Evolutionary conservation across 2,329 filamentous ascomycete genomes (phyloP), one percentile per base, ranked within the genome.

Genomic region (Eutypa lata): DNA sequence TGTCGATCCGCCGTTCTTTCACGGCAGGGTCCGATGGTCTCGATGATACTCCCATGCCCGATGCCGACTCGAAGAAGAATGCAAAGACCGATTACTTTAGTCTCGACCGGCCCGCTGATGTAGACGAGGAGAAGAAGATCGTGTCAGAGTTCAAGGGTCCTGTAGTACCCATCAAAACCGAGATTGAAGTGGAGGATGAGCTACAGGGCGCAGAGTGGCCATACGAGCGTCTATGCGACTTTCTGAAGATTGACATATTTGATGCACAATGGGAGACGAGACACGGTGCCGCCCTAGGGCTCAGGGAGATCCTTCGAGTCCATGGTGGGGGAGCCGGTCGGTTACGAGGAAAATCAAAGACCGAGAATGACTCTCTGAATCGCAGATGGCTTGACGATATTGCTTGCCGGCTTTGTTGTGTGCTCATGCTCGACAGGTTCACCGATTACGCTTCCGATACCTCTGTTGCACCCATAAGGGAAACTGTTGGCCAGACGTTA

Each of bases 361-460:
- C 73, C 26, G 87, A 95, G 63, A 99, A 99, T 65, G 84, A 96
- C 64, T 67, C 72, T 1, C 77, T 90, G 44, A 99, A 97, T 63
- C 83, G 87, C 56, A 82, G 79, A 66, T 99, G 91, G 91, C 82
- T 99, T 19, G 90, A 97, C 65, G 93, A 99, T 65, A 79, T 99
- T 49, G 91, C 92, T n/a, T 97, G 92, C 65, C 89, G 94, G 24
- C 81, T 99, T 47, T 93, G 92, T 70, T 96, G 90, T 68, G 92
- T 99, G 49, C 87, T 99, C 64, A 97, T 99, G 86, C 84, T 99
- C 16, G 94, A 99, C 73, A 87, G 92, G 50, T 99, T 99, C 67
- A 95, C 92, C 52, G 94, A 99, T 67, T 99, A 97, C 73, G 94
- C 95, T 54, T 96, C 92, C 5, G 94, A 99, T 70, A 99, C 91